Evolutionary conservation across 2,329 filamentous ascomycete species (phyloP).

Genomic region (Raffaelea ambrosiae): DNA sequence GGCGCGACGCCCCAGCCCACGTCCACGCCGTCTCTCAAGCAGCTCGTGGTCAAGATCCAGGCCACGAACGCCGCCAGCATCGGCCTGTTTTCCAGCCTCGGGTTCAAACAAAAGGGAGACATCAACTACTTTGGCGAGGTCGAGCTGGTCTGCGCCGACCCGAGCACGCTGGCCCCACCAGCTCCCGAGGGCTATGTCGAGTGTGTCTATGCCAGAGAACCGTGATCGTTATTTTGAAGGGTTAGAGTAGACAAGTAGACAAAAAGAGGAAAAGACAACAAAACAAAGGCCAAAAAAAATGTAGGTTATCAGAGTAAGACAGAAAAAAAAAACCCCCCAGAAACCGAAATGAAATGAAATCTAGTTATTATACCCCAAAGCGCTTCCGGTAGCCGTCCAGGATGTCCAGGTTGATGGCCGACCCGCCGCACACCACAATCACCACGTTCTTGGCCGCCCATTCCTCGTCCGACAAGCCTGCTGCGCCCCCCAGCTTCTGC

Average conservation of each 20-base stretch:
- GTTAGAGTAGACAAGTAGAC: not conserved
- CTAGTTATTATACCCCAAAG: slow-evolving; percentile 31
- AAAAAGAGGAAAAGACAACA: not conserved
- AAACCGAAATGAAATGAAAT: too few relatives aligned
- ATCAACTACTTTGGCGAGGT: slow-evolving; percentile 55
- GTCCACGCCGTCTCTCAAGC: slow-evolving; percentile 12
- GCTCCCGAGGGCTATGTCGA: slow-evolving; percentile 9
- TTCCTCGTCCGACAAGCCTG: slow-evolving; percentile 42
- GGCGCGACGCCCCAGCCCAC: not conserved
- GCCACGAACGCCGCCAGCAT: slow-evolving; percentile 44
- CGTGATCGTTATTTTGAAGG: not conserved
- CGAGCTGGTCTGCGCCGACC: slow-evolving; percentile 29
- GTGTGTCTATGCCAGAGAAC: slow-evolving; percentile 1
- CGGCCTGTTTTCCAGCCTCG: slow-evolving; percentile 41
- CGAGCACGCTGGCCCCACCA: slow-evolving; percentile 20
- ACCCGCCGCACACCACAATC: slow-evolving; percentile 76
- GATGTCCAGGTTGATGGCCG: slow-evolving; percentile 54
- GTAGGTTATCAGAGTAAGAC: too few relatives aligned
- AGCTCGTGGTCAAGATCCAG: slow-evolving; percentile 38
- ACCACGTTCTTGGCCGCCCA: slow-evolving; percentile 65
- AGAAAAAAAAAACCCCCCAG: too few relatives aligned
- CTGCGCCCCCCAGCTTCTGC: not conserved
- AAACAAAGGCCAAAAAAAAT: too few relatives aligned
- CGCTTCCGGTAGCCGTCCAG: slow-evolving; percentile 47
- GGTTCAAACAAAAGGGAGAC: slow-evolving; percentile 40